Base-by-base conservation (phyloP, 805 yeast genomes). In the Candida silvatica region DNA sequence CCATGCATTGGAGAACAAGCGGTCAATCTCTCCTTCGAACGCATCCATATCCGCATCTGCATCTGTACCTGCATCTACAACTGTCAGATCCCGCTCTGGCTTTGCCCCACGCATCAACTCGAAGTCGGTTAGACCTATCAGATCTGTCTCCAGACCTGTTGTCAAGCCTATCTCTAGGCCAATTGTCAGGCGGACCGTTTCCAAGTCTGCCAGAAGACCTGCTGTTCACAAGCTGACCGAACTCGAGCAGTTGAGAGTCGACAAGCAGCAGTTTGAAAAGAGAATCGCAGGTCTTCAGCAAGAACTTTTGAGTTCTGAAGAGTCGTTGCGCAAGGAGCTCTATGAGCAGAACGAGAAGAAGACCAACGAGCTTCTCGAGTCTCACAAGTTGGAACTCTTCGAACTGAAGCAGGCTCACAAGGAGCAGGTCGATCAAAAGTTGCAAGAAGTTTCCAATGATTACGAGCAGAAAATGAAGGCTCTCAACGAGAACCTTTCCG, bases 301-400 rank as follows among this genome's bases (percentile, higher is more conserved):
- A 8, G 11, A 26, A 17, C 28, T 17, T 6, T 16, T 26, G 11
- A 26, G 28, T 11, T 15, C 17, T 3, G 28, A 15, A 8, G 28
- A 15, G 8, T 26, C 28, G 17, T 26, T 16, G 28, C 14, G 28
- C 28, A 18, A 37, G 41, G 15, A 48, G 45, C 25, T 37, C 51
- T 27, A 49, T 23, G 47, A 52, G 16, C 64, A 56, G 19, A 61
- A 58, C 37, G 65, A 60, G 33, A 45, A 42, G 4, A 58, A 58
- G 32, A 46, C 61, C 5, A 52, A 58, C n/a, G 63, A 67, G 17
- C 52, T 67, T 22, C 59, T 59, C 3, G 41, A 44, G 1, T 53
- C 59, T 25, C 54, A 67, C 33, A 48, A 50, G 20, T 37, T 45
- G 8, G 57, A 60, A 17, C 27, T 65, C 1, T 49, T 49, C n/a